A percentile compares a stretch with the other conserved stretches of the same genome.
These are phyloP conservation scores for Plectranthus barbatus DNA, from an alignment of 257 asterid genomes.

Conservation along the genomic window DNA sequence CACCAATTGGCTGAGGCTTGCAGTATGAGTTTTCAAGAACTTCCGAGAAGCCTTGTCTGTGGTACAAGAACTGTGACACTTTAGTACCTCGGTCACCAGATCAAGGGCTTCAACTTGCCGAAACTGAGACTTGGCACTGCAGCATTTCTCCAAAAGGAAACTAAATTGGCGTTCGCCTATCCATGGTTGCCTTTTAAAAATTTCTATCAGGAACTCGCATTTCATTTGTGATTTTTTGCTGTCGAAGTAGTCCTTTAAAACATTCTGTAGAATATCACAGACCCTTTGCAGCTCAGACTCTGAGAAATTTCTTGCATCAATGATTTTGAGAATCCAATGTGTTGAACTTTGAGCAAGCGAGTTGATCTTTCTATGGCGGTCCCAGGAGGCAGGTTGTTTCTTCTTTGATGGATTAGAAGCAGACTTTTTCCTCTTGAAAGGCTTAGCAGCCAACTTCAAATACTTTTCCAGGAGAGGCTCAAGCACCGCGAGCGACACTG, in stretches of 20 bases:
- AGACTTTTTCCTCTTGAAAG: slow-evolving; percentile 77
- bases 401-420: slow-evolving; percentile 57
- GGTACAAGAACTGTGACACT: slow-evolving; percentile 25
- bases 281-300: slow-evolving; percentile 52
- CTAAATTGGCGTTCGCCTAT: slow-evolving; percentile 55
- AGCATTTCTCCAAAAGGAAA: slow-evolving; percentile 76
- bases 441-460: slow-evolving; percentile 74
- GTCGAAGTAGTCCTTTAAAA: slow-evolving; percentile 52
- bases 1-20: slow-evolving; percentile 40
- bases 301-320: slow-evolving; percentile 56
- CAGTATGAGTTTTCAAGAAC: slow-evolving; percentile 42
- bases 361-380: slow-evolving; percentile 60
- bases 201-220: slow-evolving; percentile 64
- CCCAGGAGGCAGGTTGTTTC: slow-evolving; percentile 71
- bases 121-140: slow-evolving; percentile 54
- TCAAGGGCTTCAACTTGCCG: slow-evolving; percentile 88
- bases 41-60: slow-evolving; percentile 24
- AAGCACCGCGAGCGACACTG: slow-evolving; percentile 47
- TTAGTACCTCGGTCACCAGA: slow-evolving; percentile 51
- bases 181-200: slow-evolving; percentile 71
- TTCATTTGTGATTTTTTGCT: slow-evolving; percentile 82
- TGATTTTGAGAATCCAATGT: slow-evolving; percentile 74
- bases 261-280: slow-evolving; percentile 43
- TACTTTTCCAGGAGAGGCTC: slow-evolving; percentile 73
- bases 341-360: slow-evolving; percentile 80